phyloP scores from a whole-genome alignment of 2,329 filamentous ascomycete species.

The Phyllosticta citribraziliensis region DNA sequence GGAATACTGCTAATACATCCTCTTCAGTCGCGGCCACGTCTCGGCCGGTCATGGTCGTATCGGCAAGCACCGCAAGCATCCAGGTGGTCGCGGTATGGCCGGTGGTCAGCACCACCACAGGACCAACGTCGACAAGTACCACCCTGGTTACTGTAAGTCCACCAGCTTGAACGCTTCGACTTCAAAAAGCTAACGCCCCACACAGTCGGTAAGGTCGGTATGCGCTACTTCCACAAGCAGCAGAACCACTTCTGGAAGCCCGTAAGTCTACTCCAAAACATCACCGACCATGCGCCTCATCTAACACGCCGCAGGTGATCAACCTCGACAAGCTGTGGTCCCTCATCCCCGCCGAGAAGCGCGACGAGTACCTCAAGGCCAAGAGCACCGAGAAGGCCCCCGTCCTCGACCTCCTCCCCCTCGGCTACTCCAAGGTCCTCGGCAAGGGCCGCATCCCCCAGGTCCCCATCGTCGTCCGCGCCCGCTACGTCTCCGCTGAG shows the following conservation, averaged over 20 bases:
- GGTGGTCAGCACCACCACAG: constrained; percentile 99
- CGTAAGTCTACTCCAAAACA: constrained; percentile 18
- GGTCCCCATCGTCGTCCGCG: constrained; percentile 87
- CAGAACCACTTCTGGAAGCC: constrained; percentile 96
- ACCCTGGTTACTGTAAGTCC: constrained; percentile 63
- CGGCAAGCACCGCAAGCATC: constrained; percentile 94
- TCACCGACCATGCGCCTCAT: background rate
- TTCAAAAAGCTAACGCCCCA: constrained; percentile 29
- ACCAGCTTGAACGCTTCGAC: constrained; percentile 32
- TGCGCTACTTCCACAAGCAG: constrained; percentile 78
- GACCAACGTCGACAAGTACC: constrained; percentile 88
- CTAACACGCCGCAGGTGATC: constrained; percentile 44
- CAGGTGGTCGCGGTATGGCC: constrained; percentile 64
- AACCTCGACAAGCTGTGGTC: constrained; percentile 99
- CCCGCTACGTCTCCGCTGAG: constrained; percentile 89
- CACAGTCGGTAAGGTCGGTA: constrained; percentile 48
- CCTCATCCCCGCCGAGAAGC: constrained; percentile 84
- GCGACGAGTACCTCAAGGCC: constrained; percentile 75
- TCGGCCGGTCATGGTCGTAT: constrained; percentile 95
- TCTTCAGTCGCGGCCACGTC: constrained; percentile 81
- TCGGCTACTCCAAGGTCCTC: constrained; percentile 97
- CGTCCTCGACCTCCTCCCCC: constrained; percentile 92
- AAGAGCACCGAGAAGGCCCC: constrained; percentile 87
- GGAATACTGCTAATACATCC: constrained; percentile 30
- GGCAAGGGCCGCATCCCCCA: constrained; percentile 95